Base-by-base conservation (phyloP, 2,329 filamentous ascomycete genomes). In the Colletotrichum karsti region DNA sequence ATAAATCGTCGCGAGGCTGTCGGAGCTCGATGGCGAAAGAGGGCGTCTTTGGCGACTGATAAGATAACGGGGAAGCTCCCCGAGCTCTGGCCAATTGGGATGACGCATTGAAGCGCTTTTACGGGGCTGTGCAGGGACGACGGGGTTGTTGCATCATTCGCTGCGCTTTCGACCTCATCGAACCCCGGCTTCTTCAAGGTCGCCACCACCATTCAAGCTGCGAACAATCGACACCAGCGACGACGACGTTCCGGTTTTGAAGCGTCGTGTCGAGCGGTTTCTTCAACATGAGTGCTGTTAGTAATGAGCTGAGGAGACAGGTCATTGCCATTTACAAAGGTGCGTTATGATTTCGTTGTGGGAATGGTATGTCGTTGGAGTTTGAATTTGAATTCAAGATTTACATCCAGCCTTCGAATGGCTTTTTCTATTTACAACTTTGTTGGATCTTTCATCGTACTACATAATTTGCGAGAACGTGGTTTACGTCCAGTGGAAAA, bases 291-390 rank as follows among this genome's bases (percentile, higher is more conserved):
- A 63, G 46, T 18, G 12, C 56, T 20, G 74, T 80, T 0, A 91
- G 88, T 71, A 80, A 83, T 3, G 81, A 87, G 68, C 85, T 98
- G 28, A 90, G 94, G 61, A 85, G 88, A 67, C 89, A 96, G 77
- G 95, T 97, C 50, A 92, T 97, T 71, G 86, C 88, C 39, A 89
- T 97, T 67, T 98, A 97, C 84, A 98, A 97, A 90, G 93, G 94
- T 93, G 28, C 0, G 65, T 57, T 20, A 22, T 6, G 13, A 18
- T 18, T 10, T 1, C 1, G 7, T 37, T n/a, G 2, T 20, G 28
- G 2, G 22, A n/a, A 1, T 30, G 9, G 2, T n/a, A 15, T 10
- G 24, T 4, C 15, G 3, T 35, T 33, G 2, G 46, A 8, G 7
- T 26, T 12, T 6, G 20, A 24, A 7, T 30, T 53, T 35, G n/a